Evolutionary conservation across 139 green algal species (phyloP).

Genomic region (Deuterostichococcus epilithicus): DNA sequence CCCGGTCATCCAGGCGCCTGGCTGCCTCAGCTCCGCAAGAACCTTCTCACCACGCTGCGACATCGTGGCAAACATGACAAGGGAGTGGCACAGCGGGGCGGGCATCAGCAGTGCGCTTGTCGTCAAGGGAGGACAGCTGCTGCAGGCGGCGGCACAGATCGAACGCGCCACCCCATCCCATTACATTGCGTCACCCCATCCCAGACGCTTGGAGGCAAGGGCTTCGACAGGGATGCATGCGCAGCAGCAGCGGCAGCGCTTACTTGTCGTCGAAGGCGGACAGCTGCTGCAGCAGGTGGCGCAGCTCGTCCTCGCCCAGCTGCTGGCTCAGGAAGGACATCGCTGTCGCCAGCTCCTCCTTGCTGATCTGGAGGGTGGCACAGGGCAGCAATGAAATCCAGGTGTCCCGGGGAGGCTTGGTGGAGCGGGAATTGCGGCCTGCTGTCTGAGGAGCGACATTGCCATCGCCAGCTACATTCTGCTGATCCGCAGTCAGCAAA

Average conservation of each 20-base stretch:
- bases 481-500: too few relatives aligned
- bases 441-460: too few relatives aligned
- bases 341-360: constrained; percentile 56
- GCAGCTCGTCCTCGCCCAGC: constrained; percentile 67
- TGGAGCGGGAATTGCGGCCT: too few relatives aligned
- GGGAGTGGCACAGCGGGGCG: background rate
- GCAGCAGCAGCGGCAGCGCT: too few relatives aligned
- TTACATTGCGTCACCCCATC: too few relatives aligned
- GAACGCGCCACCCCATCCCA: too few relatives aligned
- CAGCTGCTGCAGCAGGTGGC: constrained; percentile 50
- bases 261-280: constrained; percentile 17
- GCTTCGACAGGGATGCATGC: constrained; percentile 27
- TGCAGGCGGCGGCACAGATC: constrained; percentile 60
- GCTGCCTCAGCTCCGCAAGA: background rate
- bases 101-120: too few relatives aligned
- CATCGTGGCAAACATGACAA: background rate
- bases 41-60: background rate
- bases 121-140: constrained; percentile 25
- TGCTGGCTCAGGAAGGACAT: constrained; percentile 65
- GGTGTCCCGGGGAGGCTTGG: too few relatives aligned
- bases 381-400: too few relatives aligned
- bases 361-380: constrained; percentile 33
- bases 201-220: too few relatives aligned
- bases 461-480: too few relatives aligned
- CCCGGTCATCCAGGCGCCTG: too few relatives aligned